A percentile compares a stretch with the other conserved stretches of the same genome.
phyloP scores from a whole-genome alignment of 2,329 filamentous ascomycete genomes.

The Exophiala lecanii-corni region DNA sequence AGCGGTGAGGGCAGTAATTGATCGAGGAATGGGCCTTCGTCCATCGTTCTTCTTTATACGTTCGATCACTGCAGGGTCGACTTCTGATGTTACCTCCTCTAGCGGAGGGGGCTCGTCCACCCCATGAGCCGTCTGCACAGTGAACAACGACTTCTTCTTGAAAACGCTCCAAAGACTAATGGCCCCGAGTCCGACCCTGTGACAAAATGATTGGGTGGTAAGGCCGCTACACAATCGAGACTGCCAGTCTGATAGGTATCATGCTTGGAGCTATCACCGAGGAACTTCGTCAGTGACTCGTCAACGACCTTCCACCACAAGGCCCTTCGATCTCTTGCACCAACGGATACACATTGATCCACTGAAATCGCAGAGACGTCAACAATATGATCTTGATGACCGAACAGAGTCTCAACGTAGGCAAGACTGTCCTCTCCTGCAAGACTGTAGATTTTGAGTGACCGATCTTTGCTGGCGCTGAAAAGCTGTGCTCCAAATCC shows the following conservation, averaged over 20 bases:
- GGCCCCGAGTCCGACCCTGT: conserved; percentile 90
- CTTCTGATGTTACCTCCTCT: conserved; percentile 69
- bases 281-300: conserved; percentile 91
- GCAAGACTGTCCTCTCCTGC: conserved; percentile 67
- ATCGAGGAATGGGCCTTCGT: conserved; percentile 66
- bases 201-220: conserved; percentile 86
- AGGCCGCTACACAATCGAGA: conserved; percentile 85
- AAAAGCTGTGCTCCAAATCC: conserved; percentile 73
- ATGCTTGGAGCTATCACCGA: conserved; percentile 60
- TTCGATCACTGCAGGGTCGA: conserved; percentile 52
- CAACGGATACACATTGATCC: conserved; percentile 87
- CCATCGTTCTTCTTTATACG: conserved; percentile 43
- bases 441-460: conserved; percentile 91
- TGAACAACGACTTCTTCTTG: conserved; percentile 91
- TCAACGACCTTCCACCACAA: conserved; percentile 94
- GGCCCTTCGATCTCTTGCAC: conserved; percentile 84
- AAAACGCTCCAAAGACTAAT: conserved; percentile 82
- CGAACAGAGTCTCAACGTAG: conserved; percentile 93
- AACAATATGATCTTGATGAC: conserved; percentile 86
- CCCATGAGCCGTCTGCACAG: conserved; percentile 76
- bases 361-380: conserved; percentile 77
- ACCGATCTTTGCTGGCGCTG: conserved; percentile 83
- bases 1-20: conserved; percentile 82
- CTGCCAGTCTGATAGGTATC: conserved; percentile 66
- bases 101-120: conserved; percentile 67